Evolutionary conservation across 345 rosid species (phyloP).

Genomic region (Eucalyptus regnans): DNA sequence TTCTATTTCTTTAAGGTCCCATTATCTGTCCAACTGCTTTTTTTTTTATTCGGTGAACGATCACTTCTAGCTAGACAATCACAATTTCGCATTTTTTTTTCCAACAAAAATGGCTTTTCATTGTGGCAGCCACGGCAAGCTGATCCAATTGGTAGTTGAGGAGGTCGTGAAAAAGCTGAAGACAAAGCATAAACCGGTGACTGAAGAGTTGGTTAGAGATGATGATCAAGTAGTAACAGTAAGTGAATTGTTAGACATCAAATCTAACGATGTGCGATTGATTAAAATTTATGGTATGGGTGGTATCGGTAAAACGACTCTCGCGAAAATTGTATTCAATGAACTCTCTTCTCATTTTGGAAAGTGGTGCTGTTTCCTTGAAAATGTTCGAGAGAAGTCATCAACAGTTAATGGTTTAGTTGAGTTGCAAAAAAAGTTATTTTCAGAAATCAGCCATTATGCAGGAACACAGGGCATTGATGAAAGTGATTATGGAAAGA

Average conservation of each 20-base stretch:
- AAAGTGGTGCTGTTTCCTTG: background rate
- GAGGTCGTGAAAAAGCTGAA: fast-evolving
- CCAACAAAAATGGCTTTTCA: fast-evolving
- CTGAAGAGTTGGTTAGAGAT: background rate
- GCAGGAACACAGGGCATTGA: too few relatives aligned
- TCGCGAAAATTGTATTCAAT: background rate
- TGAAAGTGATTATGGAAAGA: too few relatives aligned
- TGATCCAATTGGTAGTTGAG: fast-evolving
- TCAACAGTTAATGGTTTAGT: background rate
- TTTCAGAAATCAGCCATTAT: too few relatives aligned
- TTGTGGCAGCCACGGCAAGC: background rate
- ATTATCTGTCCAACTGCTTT: too few relatives aligned
- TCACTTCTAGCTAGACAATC: background rate
- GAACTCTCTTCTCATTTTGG: background rate
- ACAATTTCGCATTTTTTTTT: fast-evolving
- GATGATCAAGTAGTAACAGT: fast-evolving
- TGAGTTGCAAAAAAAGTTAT: background rate
- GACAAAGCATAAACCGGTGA: background rate
- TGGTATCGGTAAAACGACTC: background rate
- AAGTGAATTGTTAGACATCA: background rate
- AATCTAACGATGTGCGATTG: fast-evolving
- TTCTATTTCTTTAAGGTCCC: too few relatives aligned
- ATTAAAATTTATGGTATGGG: background rate
- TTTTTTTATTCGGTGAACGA: too few relatives aligned
- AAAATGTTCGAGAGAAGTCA: background rate